A percentile compares a stretch with the other conserved stretches of the same genome.
Evolutionary conservation across 129 eudicot genomes (phyloP).

Genomic region (Glebionis coronaria): DNA sequence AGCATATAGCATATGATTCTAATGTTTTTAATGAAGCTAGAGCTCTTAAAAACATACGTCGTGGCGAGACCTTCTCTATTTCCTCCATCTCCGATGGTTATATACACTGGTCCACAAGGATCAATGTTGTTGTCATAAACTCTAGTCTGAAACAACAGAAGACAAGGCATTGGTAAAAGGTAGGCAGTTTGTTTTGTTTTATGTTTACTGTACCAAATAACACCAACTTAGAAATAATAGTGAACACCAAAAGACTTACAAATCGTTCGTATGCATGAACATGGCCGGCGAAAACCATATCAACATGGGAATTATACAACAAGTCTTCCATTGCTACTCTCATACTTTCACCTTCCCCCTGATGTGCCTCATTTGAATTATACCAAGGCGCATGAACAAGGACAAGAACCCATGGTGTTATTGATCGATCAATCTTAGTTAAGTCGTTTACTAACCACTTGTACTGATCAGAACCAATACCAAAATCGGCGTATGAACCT

Average conservation of each 20-base stretch:
- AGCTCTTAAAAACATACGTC: constrained; percentile 39
- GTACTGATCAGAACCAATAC: constrained; percentile 53
- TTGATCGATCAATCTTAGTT: constrained; percentile 43
- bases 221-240: too few relatives aligned
- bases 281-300: constrained; percentile 70
- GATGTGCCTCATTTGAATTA: constrained; percentile 67
- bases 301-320: constrained; percentile 56
- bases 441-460: constrained; percentile 65
- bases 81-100: constrained; percentile 90
- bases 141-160: constrained; percentile 46
- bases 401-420: constrained; percentile 71
- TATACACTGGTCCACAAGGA: constrained; percentile 60
- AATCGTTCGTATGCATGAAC: constrained; percentile 94
- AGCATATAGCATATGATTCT: too few relatives aligned
- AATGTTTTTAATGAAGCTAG: too few relatives aligned
- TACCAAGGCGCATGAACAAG: constrained; percentile 82
- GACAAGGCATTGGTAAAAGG: too few relatives aligned
- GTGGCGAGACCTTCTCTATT: constrained; percentile 87
- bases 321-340: constrained; percentile 69
- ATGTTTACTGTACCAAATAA: too few relatives aligned
- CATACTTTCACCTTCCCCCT: constrained; percentile 89
- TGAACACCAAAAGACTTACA: constrained; percentile 41
- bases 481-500: constrained; percentile 67
- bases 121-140: constrained; percentile 59
- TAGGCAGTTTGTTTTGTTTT: too few relatives aligned